Evolutionary conservation across 164 flowering plant genomes (phyloP).

Genomic region (Nelumbo lutea): DNA sequence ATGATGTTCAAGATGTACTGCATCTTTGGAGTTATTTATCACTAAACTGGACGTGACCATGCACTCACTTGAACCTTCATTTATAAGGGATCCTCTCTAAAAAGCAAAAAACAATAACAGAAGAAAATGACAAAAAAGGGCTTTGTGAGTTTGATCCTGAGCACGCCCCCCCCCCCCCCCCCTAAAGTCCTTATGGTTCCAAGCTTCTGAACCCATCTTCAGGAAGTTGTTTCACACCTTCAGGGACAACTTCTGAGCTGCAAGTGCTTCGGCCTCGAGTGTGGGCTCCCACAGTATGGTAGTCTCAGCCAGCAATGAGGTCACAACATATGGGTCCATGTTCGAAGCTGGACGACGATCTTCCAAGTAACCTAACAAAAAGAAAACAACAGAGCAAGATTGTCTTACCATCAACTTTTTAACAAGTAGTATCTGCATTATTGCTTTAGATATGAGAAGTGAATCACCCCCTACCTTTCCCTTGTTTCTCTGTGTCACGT

Average conservation of each 20-base stretch:
- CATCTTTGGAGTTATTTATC: constrained; percentile 10
- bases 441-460: background rate
- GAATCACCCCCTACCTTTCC: constrained; percentile 56
- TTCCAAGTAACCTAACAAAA: constrained; percentile 76
- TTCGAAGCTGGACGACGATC: constrained; percentile 99
- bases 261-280: constrained; percentile 91
- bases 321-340: constrained; percentile 98
- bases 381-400: constrained; percentile 2
- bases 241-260: constrained; percentile 79
- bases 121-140: background rate
- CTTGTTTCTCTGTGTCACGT: constrained; percentile 86
- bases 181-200: constrained; percentile 8
- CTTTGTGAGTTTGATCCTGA: background rate
- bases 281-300: constrained; percentile 89
- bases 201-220: constrained; percentile 5
- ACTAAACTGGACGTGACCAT: constrained; percentile 5
- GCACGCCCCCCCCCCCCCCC: background rate
- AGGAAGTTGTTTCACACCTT: constrained; percentile 38
- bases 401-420: background rate
- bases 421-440: background rate
- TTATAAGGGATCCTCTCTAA: constrained; percentile 16
- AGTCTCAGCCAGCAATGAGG: constrained; percentile 75
- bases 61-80: constrained; percentile 7
- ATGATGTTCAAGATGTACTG: background rate
- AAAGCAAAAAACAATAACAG: constrained; percentile 3